Conservation (phyloP, 1,284 basidiomycete species). For the Agroathelia rolfsii region DNA sequence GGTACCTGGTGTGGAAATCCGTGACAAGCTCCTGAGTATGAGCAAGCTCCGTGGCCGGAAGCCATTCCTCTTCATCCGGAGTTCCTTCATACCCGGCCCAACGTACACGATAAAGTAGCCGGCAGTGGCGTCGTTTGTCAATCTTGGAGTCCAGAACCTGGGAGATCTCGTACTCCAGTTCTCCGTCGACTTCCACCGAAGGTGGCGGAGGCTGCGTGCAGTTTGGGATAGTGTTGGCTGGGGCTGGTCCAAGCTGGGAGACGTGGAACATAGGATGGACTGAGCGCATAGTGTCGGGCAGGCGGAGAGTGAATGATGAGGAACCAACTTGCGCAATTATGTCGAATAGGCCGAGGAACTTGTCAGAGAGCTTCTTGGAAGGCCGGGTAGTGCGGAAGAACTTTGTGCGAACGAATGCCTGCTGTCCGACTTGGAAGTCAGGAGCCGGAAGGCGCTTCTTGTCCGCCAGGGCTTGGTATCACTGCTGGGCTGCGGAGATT, state of each 20-base stretch:
- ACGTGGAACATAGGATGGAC: slow-evolving; percentile 21
- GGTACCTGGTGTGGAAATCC: slow-evolving; percentile 7
- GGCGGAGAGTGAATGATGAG: slow-evolving; percentile 14
- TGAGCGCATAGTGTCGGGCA: too few relatives aligned
- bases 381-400: slow-evolving; percentile 21
- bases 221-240: slow-evolving; percentile 12
- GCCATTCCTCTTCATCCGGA: slow-evolving; percentile 13
- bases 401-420: too few relatives aligned
- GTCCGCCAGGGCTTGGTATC: slow-evolving; percentile 8
- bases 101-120: slow-evolving; percentile 12
- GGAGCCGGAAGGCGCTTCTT: slow-evolving; percentile 1
- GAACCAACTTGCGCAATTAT: slow-evolving; percentile 15
- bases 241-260: slow-evolving; percentile 17
- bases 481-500: slow-evolving; percentile 4
- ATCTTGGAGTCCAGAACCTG: slow-evolving; percentile 18
- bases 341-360: slow-evolving; percentile 21
- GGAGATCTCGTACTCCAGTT: slow-evolving; percentile 16
- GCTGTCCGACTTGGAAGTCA: too few relatives aligned
- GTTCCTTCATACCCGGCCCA: slow-evolving; percentile 16
- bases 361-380: slow-evolving; percentile 22
- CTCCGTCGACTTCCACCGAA: slow-evolving; percentile 17
- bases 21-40: slow-evolving; percentile 8
- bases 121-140: too few relatives aligned
- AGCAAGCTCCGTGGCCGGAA: too few relatives aligned
- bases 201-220: slow-evolving; percentile 15